phyloP scores from a whole-genome alignment of 345 rosid genomes.

The Noccaea caerulescens region DNA sequence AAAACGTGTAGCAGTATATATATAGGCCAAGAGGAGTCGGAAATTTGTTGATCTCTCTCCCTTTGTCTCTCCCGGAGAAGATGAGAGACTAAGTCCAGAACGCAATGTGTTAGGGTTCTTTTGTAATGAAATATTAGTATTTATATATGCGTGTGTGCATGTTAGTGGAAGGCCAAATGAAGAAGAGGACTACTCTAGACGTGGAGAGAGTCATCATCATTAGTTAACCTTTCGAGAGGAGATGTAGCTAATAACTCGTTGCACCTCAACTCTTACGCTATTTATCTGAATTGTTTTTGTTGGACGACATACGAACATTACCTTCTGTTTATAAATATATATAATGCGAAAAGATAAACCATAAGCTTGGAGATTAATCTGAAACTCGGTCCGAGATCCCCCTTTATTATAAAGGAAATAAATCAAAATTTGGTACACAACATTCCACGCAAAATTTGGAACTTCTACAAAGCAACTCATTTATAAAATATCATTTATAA shows the following conservation, averaged over 20 bases:
- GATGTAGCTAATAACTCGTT: constrained; percentile 33
- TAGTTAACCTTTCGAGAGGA: constrained; percentile 39
- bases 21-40: background rate
- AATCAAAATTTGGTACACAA: too few relatives aligned
- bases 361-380: background rate
- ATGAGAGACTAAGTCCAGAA: constrained; percentile 41
- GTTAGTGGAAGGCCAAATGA: constrained; percentile 38
- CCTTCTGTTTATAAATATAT: background rate
- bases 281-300: constrained; percentile 31
- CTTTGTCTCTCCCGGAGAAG: constrained; percentile 2
- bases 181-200: constrained; percentile 26
- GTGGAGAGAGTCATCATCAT: constrained; percentile 39
- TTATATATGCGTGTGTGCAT: constrained; percentile 21
- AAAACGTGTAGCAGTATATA: background rate
- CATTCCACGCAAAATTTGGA: too few relatives aligned
- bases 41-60: background rate
- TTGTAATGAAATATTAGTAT: constrained; percentile 16
- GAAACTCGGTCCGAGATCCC: background rate
- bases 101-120: constrained; percentile 41
- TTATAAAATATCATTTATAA: too few relatives aligned
- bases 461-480: too few relatives aligned
- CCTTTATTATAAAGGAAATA: too few relatives aligned
- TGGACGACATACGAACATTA: constrained; percentile 11
- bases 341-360: background rate
- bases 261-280: constrained; percentile 32